Base-by-base conservation (phyloP, 257 asterid genomes). In the Solanum commersonii region DNA sequence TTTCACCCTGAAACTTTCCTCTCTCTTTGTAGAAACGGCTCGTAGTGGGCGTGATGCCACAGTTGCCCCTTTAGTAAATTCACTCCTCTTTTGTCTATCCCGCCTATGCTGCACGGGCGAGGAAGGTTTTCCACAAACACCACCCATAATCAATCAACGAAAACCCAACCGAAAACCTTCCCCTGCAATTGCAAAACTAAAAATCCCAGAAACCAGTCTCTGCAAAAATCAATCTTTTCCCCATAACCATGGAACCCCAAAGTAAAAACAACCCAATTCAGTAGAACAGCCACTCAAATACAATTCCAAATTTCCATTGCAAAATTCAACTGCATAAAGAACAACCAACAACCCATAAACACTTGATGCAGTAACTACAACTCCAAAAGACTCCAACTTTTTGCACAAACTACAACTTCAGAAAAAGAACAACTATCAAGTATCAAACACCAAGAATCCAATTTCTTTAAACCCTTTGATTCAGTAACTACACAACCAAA, bases 81-180 rank as follows among this genome's bases (percentile, higher is more conserved):
- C 96, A 83, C 94, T 94, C 94, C 87, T 95, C 83, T 88, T 92
- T 20, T 96, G 95, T 91, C 90, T 91, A 88, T 87, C 96, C 87
- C 91, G 91, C 44, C 93, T 86, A 84, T 93, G 94, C 82, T 92
- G 91, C 77, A 74, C 90, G 5, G 92, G 89, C 49, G 95, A 87
- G 74, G 98, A 94, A 82, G 98, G 93, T 91, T 95, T 97, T 72
- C 93, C 98, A 85, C 95, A 97, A 20, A 94, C 92, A 89, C 94
- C 92, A 60, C 99, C 99, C 99, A 97, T 97, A 44, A 67, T 90
- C 89, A 81, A 90, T 88, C 89, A 87, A 88, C n/a, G 79, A 7
- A 88, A 90, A 13, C 73, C 46, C 23, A 49, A 84, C 60, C 40
- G 83, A n/a, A 86, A 38, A 86, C 87, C 85, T 87, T 63, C 49